Evolutionary conservation across 257 asterid genomes (phyloP).

Genomic region (Gentiana macrophylla): DNA sequence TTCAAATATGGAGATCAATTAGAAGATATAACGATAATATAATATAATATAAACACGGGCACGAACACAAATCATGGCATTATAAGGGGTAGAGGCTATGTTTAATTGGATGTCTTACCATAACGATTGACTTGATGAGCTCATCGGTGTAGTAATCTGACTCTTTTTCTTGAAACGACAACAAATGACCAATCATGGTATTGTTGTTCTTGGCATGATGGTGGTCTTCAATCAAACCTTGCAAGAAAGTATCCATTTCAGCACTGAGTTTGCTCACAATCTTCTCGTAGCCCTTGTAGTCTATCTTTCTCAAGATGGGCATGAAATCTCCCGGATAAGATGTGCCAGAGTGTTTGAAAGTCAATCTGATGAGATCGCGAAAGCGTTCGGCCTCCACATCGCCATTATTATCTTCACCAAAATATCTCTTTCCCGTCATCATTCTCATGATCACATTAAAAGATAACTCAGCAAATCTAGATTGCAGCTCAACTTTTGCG

Average conservation of each 20-base stretch:
- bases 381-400: conserved; percentile 4
- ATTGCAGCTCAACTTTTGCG: conserved; percentile 11
- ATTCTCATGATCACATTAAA: conserved; percentile 16
- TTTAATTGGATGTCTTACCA: not conserved
- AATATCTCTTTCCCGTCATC: conserved; percentile 12
- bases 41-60: not conserved
- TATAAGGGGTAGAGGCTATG: no score
- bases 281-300: conserved; percentile 8
- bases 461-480: conserved; percentile 4
- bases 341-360: conserved; percentile 3
- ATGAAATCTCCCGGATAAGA: conserved; percentile 15
- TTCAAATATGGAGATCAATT: not conserved
- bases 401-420: conserved; percentile 2
- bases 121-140: conserved; percentile 7
- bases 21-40: not conserved
- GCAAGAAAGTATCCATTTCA: conserved; percentile 11
- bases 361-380: not conserved
- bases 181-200: not conserved
- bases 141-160: conserved; percentile 7
- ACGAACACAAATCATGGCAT: no score
- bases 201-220: not conserved
- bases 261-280: conserved; percentile 4
- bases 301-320: conserved; percentile 17
- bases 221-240: conserved; percentile 12
- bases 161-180: conserved; percentile 8